Conservation (phyloP, 768 basidiomycete species). For the Auricularia sp. region DNA sequence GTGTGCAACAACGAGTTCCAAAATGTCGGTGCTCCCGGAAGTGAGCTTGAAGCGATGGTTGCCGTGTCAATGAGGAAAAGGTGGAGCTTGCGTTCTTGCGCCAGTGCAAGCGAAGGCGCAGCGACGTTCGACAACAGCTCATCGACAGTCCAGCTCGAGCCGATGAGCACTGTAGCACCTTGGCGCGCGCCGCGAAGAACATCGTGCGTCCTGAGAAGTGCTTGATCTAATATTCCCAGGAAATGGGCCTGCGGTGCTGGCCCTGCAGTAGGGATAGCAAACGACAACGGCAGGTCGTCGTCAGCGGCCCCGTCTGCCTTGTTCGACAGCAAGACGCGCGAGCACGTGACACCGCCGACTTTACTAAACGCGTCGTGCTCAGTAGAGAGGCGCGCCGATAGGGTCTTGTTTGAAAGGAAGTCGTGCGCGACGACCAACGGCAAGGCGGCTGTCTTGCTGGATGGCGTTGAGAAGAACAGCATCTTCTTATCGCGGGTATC, state of each 20-base stretch:
- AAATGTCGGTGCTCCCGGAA: constrained; percentile 10
- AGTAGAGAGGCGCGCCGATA: constrained; percentile 51
- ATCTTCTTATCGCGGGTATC: constrained; percentile 33
- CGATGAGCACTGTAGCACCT: constrained; percentile 61
- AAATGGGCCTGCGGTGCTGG: constrained; percentile 43
- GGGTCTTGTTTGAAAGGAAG: constrained; percentile 28
- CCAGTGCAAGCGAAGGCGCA: constrained; percentile 32
- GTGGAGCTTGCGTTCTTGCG: constrained; percentile 43
- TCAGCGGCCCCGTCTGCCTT: constrained; percentile 20
- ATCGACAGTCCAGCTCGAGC: constrained; percentile 62
- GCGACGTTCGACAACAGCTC: constrained; percentile 67
- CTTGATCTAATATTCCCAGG: constrained; percentile 63
- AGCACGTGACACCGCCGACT: constrained; percentile 56
- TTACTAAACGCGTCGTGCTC: constrained; percentile 70
- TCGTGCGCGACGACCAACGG: constrained; percentile 46
- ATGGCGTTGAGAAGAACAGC: constrained; percentile 51
- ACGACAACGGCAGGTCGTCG: constrained; percentile 40
- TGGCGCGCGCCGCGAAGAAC: constrained; percentile 56
- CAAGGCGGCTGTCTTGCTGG: constrained; percentile 40
- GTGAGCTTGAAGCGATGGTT: constrained; percentile 36
- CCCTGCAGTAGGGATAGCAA: constrained; percentile 46
- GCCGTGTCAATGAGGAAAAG: constrained; percentile 53
- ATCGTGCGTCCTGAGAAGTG: constrained; percentile 67
- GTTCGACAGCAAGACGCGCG: constrained; percentile 56
- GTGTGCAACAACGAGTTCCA: constrained; percentile 53